phyloP scores from a whole-genome alignment of 768 basidiomycete genomes.

The Aureoboletus auriporus region DNA sequence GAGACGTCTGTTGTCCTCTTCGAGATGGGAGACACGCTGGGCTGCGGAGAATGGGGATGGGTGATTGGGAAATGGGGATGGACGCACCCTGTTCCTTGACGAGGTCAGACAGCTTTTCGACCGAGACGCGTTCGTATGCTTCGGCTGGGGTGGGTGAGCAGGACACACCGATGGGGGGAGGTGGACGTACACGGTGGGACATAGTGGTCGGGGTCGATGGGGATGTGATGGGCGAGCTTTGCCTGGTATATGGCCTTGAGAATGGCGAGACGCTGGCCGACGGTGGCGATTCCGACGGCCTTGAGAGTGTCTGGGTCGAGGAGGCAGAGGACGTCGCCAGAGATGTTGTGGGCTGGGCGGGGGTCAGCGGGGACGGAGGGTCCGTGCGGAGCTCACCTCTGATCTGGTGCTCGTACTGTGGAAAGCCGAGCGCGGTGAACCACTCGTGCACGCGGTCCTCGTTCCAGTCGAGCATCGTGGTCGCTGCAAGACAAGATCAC shows the following conservation, averaged over 20 bases:
- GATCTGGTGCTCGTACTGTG: constrained; percentile 81
- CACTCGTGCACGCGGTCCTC: constrained; percentile 78
- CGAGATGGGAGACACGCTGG: constrained; percentile 62
- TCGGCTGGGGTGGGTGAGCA: constrained; percentile 41
- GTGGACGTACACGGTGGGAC: constrained; percentile 77
- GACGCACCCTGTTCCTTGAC: constrained; percentile 69
- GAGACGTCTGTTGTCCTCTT: constrained; percentile 74
- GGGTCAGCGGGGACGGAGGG: constrained; percentile 3
- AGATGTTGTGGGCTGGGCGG: constrained; percentile 78
- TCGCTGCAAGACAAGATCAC: constrained; percentile 13
- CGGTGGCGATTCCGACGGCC: constrained; percentile 80
- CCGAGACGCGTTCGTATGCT: constrained; percentile 52
- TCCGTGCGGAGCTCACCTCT: constrained; percentile 45
- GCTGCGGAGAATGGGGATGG: constrained; percentile 37
- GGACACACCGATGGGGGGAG: background rate
- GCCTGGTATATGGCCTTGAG: constrained; percentile 89
- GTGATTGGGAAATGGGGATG: background rate
- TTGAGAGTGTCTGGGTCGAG: constrained; percentile 83
- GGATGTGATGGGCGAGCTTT: constrained; percentile 80
- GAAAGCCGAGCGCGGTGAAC: constrained; percentile 71
- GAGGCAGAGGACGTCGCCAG: constrained; percentile 83
- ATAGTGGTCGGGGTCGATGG: constrained; percentile 81
- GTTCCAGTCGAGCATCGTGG: constrained; percentile 56
- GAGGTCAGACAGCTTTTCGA: constrained; percentile 63
- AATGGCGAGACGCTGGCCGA: constrained; percentile 89